These are phyloP conservation scores for Gigaspora rosea DNA, from an alignment of 192 early-diverging fungal genomes.

Conservation along the genomic window DNA sequence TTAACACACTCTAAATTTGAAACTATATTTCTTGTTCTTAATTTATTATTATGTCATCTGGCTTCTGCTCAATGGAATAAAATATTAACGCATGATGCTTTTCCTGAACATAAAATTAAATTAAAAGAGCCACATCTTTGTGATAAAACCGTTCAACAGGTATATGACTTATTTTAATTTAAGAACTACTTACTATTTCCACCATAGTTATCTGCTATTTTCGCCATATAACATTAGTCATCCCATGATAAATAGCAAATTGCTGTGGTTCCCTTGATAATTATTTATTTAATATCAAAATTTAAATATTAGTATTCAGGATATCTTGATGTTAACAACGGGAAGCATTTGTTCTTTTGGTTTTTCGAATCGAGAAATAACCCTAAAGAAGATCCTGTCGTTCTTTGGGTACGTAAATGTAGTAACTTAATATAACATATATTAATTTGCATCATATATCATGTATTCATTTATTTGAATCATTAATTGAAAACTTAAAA, in stretches of 20 bases:
- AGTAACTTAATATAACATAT: not conserved
- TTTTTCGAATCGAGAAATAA: constrained; percentile 92
- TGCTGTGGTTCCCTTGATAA: not conserved
- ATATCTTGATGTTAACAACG: constrained; percentile 66
- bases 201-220: too few relatives aligned
- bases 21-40: too few relatives aligned
- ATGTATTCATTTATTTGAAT: not conserved
- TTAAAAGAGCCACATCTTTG: constrained; percentile 80
- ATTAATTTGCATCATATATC: too few relatives aligned
- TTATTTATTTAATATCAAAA: not conserved
- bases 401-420: constrained; percentile 53
- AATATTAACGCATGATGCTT: too few relatives aligned
- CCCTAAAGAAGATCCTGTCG: constrained; percentile 72
- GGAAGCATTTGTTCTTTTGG: constrained; percentile 92
- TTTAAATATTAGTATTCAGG: constrained; percentile 64
- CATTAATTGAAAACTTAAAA: too few relatives aligned
- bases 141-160: constrained; percentile 85
- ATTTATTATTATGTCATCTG: too few relatives aligned
- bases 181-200: too few relatives aligned
- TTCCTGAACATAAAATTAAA: constrained; percentile 69
- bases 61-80: not conserved
- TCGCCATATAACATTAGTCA: too few relatives aligned
- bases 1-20: too few relatives aligned
- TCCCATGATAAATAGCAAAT: too few relatives aligned
- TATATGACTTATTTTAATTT: constrained; percentile 38